Evolutionary conservation across 2,329 filamentous ascomycete species (phyloP).

Genomic region (Colletotrichum coccodes): DNA sequence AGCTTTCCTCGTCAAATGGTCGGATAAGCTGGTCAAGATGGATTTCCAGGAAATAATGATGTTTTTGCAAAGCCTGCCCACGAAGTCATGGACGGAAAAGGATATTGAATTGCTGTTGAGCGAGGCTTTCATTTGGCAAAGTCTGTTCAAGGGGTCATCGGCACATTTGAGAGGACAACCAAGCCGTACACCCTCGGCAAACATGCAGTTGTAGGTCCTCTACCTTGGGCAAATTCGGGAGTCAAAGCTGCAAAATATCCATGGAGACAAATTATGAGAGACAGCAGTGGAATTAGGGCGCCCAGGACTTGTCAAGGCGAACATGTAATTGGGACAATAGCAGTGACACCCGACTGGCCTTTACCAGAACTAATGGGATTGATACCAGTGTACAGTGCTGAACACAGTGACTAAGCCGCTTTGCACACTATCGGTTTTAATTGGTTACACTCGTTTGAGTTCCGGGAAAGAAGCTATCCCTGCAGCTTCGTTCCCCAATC

Average conservation of each 20-base stretch:
- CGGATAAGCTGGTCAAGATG: slow-evolving; percentile 93
- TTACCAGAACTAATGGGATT: slow-evolving; percentile 10
- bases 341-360: background rate
- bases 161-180: slow-evolving; percentile 79
- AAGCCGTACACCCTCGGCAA: slow-evolving; percentile 50
- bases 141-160: slow-evolving; percentile 91
- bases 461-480: slow-evolving; percentile 24
- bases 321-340: background rate
- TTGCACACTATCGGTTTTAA: slow-evolving; percentile 2
- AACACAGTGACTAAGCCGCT: slow-evolving; percentile 1
- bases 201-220: slow-evolving; percentile 48
- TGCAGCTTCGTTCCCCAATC: slow-evolving; percentile 35
- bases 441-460: slow-evolving; percentile 17
- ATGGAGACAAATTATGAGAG: background rate
- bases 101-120: slow-evolving; percentile 95
- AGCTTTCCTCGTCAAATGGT: slow-evolving; percentile 98
- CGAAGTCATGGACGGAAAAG: slow-evolving; percentile 95
- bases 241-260: background rate
- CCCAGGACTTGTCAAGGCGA: background rate
- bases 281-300: background rate
- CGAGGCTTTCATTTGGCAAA: slow-evolving; percentile 99
- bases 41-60: slow-evolving; percentile 99
- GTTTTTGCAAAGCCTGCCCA: slow-evolving; percentile 96
- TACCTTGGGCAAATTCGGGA: background rate
- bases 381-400: slow-evolving; percentile 22